Conservation (phyloP, 2,329 filamentous ascomycete genomes). For the Sporothrix phasma region DNA sequence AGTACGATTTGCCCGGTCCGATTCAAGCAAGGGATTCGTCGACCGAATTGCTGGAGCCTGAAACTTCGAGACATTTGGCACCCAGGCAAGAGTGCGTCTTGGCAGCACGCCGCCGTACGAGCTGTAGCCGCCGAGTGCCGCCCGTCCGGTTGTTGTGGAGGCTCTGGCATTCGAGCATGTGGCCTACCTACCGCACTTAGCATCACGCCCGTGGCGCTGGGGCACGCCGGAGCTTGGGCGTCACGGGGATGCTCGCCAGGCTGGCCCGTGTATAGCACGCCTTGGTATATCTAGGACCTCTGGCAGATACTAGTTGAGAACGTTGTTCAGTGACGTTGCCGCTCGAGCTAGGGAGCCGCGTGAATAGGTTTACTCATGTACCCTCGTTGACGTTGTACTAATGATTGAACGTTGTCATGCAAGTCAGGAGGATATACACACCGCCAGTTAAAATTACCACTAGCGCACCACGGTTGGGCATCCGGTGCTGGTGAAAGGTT, state of each 20-base stretch:
- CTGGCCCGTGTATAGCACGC: conserved; percentile 71
- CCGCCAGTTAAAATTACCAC: too few relatives aligned
- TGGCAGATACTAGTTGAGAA: too few relatives aligned
- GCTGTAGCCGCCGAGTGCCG: conserved; percentile 34
- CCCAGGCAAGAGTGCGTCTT: conserved; percentile 93
- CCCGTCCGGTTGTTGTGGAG: conserved; percentile 40
- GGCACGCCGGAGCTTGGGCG: conserved; percentile 43
- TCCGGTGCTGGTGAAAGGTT: too few relatives aligned
- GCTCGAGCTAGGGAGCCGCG: too few relatives aligned
- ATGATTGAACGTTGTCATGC: too few relatives aligned
- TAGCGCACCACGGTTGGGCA: too few relatives aligned
- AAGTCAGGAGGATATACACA: too few relatives aligned
- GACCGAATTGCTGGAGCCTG: too few relatives aligned
- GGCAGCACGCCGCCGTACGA: conserved; percentile 22
- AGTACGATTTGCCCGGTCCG: too few relatives aligned
- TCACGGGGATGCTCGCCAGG: conserved; percentile 86
- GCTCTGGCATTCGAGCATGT: conserved; percentile 87
- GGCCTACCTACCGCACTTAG: conserved; percentile 95
- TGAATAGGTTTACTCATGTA: conserved; percentile 61
- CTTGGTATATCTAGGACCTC: conserved; percentile 74
- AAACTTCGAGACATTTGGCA: conserved; percentile 78
- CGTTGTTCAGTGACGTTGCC: too few relatives aligned
- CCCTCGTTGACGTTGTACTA: too few relatives aligned
- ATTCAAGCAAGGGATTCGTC: too few relatives aligned
- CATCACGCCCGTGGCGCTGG: conserved; percentile 52